Base-by-base conservation (phyloP, 192 early-diverging fungal genomes). In the Rhizoclosmatium sp. region DNA sequence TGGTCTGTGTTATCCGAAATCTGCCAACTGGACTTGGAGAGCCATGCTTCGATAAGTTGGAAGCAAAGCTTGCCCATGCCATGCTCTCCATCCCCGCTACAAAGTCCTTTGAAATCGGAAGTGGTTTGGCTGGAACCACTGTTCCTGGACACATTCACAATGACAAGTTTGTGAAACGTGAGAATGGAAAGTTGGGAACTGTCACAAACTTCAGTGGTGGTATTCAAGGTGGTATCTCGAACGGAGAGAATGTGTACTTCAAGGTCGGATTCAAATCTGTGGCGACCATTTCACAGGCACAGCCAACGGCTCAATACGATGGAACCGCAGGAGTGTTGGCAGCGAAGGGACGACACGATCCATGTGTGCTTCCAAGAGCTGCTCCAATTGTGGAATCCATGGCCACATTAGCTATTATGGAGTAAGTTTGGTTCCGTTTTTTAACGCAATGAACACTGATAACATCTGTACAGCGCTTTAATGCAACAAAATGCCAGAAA, bases 21-120 rank as follows among this genome's bases (percentile, higher is more conserved):
- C 89, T 92, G 40, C 98, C 98, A 3, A 82, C 87, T 21, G 98
- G 98, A 2, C 87, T 99, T 48, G 98, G 98, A 66, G 98, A 99
- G 84, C 98, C 98, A 16, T 95, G 94, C 84, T 99, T 99, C 79
- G 98, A 99, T 82, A 99, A 99, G 82, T 87, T 98, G 44, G 97
- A 99, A 85, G 97, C 98, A 14, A 84, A 92, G 75, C 85, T 99
- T 66, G 98, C 98, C 4, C 97, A 99, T 79, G 98, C 97, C 5
- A 99, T 99, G 98, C 84, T 99, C 71, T 97, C 96, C 31, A 97
- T 99, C 71, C 98, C 98, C 4, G 97, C 98, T 3, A 99, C 98
- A 23, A 99, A 99, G 83, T 94, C 95, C 21, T 99, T 99, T 82
- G 98, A 99, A 83, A 93, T 98, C 65, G 98, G 98, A 0, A 94